Evolutionary conservation across 1,139 yeast species (phyloP).

Genomic region (Suhomyces bolitotheri): DNA sequence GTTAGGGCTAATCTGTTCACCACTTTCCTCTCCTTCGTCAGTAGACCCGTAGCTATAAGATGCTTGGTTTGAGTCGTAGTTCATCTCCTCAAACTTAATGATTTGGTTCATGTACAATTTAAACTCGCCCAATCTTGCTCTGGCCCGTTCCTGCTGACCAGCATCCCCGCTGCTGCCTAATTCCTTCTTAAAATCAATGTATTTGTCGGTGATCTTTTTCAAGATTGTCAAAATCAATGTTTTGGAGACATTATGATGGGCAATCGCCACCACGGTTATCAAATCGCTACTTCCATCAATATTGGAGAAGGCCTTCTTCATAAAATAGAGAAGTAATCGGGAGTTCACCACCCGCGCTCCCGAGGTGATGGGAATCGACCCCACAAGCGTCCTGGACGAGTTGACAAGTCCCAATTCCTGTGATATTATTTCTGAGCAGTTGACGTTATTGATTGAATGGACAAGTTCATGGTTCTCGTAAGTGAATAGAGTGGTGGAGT

Average conservation of each 20-base stretch:
- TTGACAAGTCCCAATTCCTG: constrained; percentile 56
- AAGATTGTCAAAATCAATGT: constrained; percentile 48
- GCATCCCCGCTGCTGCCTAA: constrained; percentile 19
- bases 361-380: constrained; percentile 41
- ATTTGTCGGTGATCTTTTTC: constrained; percentile 52
- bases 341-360: constrained; percentile 31
- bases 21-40: constrained; percentile 19
- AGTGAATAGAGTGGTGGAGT: constrained; percentile 57
- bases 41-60: constrained; percentile 35
- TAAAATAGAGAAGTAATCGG: constrained; percentile 46
- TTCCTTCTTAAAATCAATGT: constrained; percentile 41
- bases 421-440: constrained; percentile 55
- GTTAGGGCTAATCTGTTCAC: constrained; percentile 35
- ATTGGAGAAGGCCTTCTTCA: constrained; percentile 46
- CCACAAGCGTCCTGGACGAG: constrained; percentile 46
- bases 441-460: constrained; percentile 40
- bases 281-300: constrained; percentile 50
- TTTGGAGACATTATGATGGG: constrained; percentile 45
- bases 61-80: constrained; percentile 38
- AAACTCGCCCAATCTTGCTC: constrained; percentile 46
- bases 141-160: constrained; percentile 16
- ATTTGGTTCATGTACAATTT: constrained; percentile 54
- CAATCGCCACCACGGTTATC: constrained; percentile 50
- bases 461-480: constrained; percentile 50
- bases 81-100: constrained; percentile 50